A percentile compares a stretch with the other conserved stretches of the same genome.
phyloP scores from a whole-genome alignment of 2,329 filamentous ascomycete genomes.

The Incumbomyces lentus region DNA sequence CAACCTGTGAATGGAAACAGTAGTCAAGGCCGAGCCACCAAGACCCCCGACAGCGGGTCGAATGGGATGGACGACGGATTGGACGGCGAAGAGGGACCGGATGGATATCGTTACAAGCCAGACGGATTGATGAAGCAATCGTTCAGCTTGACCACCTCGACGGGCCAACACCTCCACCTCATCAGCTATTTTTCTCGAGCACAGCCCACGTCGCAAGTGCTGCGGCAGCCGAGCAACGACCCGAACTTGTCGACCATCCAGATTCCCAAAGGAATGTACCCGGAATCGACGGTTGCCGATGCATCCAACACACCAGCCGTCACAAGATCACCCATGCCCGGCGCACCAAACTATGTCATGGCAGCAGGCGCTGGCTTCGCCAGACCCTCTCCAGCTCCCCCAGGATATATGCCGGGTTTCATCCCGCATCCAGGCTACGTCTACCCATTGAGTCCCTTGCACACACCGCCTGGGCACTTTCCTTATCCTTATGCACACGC shows the following conservation, averaged over 20 bases:
- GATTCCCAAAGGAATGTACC: constrained; percentile 90
- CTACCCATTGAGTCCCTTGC: constrained; percentile 36
- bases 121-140: constrained; percentile 99
- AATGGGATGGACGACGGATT: constrained; percentile 69
- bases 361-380: constrained; percentile 45
- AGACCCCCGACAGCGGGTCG: constrained; percentile 72
- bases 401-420: constrained; percentile 27
- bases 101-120: constrained; percentile 88
- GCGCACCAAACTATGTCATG: constrained; percentile 44
- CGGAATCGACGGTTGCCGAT: constrained; percentile 87
- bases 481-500: constrained; percentile 15
- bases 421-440: constrained; percentile 26
- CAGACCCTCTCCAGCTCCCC: constrained; percentile 30
- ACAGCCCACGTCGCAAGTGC: constrained; percentile 58
- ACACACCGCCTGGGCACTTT: constrained; percentile 30
- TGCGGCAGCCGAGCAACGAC: constrained; percentile 75
- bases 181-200: constrained; percentile 94
- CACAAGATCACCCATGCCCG: constrained; percentile 60
- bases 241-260: constrained; percentile 69
- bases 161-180: constrained; percentile 82
- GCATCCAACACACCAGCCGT: constrained; percentile 68
- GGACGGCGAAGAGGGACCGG: constrained; percentile 61
- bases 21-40: constrained; percentile 48
- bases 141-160: constrained; percentile 93
- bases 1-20: constrained; percentile 33